phyloP scores from a whole-genome alignment of 2,329 filamentous ascomycete species.

The Ascomycota sp. region DNA sequence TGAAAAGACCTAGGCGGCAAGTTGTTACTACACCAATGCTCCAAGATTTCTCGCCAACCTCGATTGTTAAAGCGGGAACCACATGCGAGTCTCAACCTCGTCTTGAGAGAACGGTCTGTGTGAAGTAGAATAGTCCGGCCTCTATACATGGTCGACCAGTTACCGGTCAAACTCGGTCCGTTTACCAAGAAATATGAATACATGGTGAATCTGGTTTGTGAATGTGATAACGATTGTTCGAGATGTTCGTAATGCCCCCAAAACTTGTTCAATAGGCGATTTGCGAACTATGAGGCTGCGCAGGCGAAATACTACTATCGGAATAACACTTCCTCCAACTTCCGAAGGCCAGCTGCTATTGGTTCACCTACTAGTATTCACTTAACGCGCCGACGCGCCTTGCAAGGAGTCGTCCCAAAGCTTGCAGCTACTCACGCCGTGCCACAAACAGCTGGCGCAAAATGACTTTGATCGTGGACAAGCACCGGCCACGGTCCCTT shows the following conservation, averaged over 20 bases:
- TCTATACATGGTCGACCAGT: too few species aligned
- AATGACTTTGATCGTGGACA: conserved; percentile 54
- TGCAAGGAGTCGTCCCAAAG: not conserved
- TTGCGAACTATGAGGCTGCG: too few species aligned
- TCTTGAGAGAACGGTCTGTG: not conserved
- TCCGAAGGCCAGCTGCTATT: too few species aligned
- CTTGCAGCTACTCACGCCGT: not conserved
- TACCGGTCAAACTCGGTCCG: too few species aligned
- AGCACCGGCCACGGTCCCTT: conserved; percentile 52
- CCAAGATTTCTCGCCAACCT: conserved; percentile 12
- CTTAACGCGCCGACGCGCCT: conserved; percentile 19
- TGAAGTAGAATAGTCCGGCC: too few species aligned
- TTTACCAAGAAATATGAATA: too few species aligned
- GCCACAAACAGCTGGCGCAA: conserved; percentile 6
- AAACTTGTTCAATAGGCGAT: too few species aligned
- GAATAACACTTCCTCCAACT: too few species aligned
- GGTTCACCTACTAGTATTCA: conserved; percentile 3
- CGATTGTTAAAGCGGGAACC: conserved; percentile 13
- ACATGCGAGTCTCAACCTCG: conserved; percentile 13
- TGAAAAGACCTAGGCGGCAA: conserved; percentile 61
- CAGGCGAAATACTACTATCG: too few species aligned
- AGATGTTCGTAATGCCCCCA: too few species aligned
- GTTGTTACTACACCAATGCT: conserved; percentile 25
- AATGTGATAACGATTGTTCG: too few species aligned
- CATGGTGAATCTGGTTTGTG: too few species aligned